Percentiles rank a stretch among this genome's conserved stretches.
Conservation (phyloP, 257 asterid species). For the Solanum appendiculatum region DNA sequence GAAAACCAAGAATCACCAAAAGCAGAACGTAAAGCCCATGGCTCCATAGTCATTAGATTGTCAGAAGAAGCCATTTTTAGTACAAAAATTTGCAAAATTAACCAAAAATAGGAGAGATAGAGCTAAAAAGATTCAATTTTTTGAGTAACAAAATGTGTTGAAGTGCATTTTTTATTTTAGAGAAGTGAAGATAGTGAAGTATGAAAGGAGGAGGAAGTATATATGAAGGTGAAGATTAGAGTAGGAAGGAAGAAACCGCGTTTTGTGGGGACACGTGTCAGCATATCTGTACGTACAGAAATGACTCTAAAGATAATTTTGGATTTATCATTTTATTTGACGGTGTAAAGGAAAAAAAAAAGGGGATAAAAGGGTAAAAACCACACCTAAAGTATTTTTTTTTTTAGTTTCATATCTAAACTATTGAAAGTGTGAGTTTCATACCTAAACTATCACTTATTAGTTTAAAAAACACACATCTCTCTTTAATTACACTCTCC, state of each 20-base stretch:
- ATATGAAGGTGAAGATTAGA: neutral
- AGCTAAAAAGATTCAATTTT: neutral
- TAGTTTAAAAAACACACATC: no score
- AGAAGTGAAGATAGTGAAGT: neutral
- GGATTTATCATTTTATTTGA: neutral
- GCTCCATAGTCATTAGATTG: slow-evolving; percentile 43
- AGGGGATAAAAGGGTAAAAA: no score
- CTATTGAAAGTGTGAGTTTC: no score
- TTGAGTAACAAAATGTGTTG: neutral
- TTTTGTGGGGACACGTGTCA: slow-evolving; percentile 65
- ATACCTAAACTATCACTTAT: no score
- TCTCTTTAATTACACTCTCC: no score
- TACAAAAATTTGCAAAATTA: neutral
- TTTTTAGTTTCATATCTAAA: no score
- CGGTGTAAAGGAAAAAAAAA: no score
- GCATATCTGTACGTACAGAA: slow-evolving; percentile 34
- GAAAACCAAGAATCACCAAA: slow-evolving; percentile 56
- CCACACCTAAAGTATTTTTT: no score
- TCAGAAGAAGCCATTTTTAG: slow-evolving; percentile 51
- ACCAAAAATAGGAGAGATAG: neutral
- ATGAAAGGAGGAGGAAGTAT: neutral
- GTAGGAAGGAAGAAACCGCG: slow-evolving; percentile 47
- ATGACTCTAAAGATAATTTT: slow-evolving; percentile 9
- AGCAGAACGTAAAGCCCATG: slow-evolving; percentile 46
- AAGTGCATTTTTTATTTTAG: neutral